A percentile compares a stretch with the other conserved stretches of the same genome.
phyloP scores from a whole-genome alignment of 2,329 filamentous ascomycete species.

The Sarocladium brachiariae region DNA sequence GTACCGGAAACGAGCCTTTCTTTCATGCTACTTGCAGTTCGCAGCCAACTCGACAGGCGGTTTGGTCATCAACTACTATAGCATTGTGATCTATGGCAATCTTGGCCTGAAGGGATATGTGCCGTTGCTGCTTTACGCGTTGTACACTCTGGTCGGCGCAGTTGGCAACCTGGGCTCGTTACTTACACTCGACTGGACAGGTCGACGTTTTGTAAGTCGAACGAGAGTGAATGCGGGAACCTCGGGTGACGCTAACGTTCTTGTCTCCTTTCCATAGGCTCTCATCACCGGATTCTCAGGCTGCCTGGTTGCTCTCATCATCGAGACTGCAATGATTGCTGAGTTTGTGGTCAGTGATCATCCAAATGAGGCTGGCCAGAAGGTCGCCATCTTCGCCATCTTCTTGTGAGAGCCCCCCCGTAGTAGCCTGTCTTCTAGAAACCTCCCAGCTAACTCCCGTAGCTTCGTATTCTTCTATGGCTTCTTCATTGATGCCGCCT shows the following conservation, averaged over 20 bases:
- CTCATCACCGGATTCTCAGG: conserved; percentile 2
- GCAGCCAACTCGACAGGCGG: background rate
- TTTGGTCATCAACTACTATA: conserved; percentile 31
- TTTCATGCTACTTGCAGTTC: conserved; percentile 2
- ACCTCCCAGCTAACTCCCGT: background rate
- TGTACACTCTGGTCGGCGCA: conserved; percentile 17
- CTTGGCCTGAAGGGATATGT: conserved; percentile 31
- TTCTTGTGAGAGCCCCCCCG: background rate
- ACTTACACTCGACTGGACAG: conserved; percentile 2
- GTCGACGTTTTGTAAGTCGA: background rate
- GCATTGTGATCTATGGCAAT: conserved; percentile 30
- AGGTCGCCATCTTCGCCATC: conserved; percentile 4
- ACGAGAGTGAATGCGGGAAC: no score
- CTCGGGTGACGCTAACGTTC: no score
- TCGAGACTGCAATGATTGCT: conserved; percentile 2
- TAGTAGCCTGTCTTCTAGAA: background rate
- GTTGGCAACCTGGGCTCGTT: conserved; percentile 1
- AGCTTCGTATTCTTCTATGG: conserved; percentile 5
- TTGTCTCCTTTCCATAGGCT: no score
- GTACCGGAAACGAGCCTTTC: background rate
- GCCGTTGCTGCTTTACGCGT: conserved; percentile 30
- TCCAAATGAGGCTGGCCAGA: background rate
- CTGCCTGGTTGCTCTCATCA: background rate
- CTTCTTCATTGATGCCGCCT: conserved; percentile 2
- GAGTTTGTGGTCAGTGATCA: conserved; percentile 3